Evolutionary conservation across 2,329 filamentous ascomycete genomes (phyloP).

Genomic region (Coniella vitis): DNA sequence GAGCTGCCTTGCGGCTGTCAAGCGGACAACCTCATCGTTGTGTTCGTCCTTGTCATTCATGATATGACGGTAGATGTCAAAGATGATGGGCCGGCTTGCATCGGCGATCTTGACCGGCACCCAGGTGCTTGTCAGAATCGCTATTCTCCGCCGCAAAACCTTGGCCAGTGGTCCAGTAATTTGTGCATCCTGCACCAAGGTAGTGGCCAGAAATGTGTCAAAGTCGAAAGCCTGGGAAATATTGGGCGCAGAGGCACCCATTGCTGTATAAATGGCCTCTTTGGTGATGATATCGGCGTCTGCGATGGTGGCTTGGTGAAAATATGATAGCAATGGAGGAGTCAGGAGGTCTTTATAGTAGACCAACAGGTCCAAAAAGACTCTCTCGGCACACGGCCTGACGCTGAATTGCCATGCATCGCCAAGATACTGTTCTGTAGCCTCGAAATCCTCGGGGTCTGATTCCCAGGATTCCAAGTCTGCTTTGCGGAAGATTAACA

Average conservation of each 20-base stretch:
- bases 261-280: conserved; percentile 89
- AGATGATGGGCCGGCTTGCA: conserved; percentile 65
- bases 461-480: conserved; percentile 92
- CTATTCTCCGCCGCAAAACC: conserved; percentile 77
- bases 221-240: conserved; percentile 75
- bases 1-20: conserved; percentile 83
- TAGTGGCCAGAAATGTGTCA: conserved; percentile 67
- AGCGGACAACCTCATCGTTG: conserved; percentile 87
- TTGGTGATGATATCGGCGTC: conserved; percentile 69
- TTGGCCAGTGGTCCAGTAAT: conserved; percentile 57
- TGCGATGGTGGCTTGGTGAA: conserved; percentile 66
- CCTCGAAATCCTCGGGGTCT: conserved; percentile 93
- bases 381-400: conserved; percentile 83
- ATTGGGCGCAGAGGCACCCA: conserved; percentile 77
- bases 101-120: conserved; percentile 68
- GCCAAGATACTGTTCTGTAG: conserved; percentile 75
- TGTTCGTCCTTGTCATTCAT: conserved; percentile 67
- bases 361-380: conserved; percentile 85
- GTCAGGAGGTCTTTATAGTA: conserved; percentile 80
- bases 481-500: conserved; percentile 78
- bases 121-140: conserved; percentile 87
- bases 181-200: conserved; percentile 73
- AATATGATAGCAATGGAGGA: conserved; percentile 74
- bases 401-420: conserved; percentile 91
- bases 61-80: conserved; percentile 83